phyloP scores from a whole-genome alignment of 164 flowering plant genomes.

The Piper betle region DNA sequence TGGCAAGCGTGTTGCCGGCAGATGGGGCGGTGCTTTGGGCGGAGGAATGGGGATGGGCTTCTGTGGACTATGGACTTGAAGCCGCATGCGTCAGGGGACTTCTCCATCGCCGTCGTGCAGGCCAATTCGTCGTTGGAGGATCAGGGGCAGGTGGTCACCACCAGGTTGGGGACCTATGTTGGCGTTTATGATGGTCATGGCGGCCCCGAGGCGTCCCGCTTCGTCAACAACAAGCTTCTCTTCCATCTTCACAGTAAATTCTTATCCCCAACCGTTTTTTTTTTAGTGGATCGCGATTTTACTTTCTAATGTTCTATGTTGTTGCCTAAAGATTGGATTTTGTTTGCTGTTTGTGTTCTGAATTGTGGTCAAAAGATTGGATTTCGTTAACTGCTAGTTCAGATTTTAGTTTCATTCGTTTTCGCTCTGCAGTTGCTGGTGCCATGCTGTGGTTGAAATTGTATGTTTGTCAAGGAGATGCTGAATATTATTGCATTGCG shows the following conservation, averaged over 20 bases:
- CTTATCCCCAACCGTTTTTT: not conserved
- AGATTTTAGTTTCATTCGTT: too few relatives aligned
- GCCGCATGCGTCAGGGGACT: conserved; percentile 44
- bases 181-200: conserved; percentile 66
- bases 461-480: too few relatives aligned
- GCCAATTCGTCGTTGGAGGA: conserved; percentile 43
- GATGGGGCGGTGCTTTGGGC: conserved; percentile 22
- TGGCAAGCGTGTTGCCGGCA: conserved; percentile 12
- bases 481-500: too few relatives aligned
- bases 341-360: too few relatives aligned
- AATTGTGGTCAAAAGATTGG: too few relatives aligned
- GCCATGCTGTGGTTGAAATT: too few relatives aligned
- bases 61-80: conserved; percentile 43
- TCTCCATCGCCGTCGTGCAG: conserved; percentile 53
- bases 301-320: not conserved
- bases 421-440: too few relatives aligned
- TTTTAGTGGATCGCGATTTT: not conserved
- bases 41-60: conserved; percentile 22
- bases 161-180: conserved; percentile 35
- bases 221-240: conserved; percentile 35
- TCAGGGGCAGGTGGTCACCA: conserved; percentile 46
- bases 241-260: conserved; percentile 19
- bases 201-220: conserved; percentile 53
- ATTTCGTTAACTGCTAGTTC: too few relatives aligned
- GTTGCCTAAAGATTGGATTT: too few relatives aligned